Conservation (phyloP, 768 basidiomycete species). For the Boletus fagicola region DNA sequence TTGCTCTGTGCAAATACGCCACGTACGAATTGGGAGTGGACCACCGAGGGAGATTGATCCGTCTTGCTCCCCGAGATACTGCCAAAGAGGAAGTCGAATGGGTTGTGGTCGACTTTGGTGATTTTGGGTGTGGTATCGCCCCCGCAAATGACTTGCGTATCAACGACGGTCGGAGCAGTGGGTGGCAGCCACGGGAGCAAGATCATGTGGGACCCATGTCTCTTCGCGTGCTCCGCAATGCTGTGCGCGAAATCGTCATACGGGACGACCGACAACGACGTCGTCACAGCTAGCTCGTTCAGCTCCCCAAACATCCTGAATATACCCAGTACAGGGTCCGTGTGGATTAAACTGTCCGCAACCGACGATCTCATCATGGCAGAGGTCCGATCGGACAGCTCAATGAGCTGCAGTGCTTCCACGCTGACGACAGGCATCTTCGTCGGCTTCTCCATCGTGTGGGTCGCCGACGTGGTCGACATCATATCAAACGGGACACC, state of each 20-base stretch:
- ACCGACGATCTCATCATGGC: conserved; percentile 65
- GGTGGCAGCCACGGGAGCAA: conserved; percentile 78
- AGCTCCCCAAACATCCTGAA: conserved; percentile 77
- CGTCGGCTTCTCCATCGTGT: conserved; percentile 3
- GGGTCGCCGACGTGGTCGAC: conserved; percentile 13
- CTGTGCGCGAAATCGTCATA: conserved; percentile 70
- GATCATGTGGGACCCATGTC: conserved; percentile 66
- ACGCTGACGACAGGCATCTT: conserved; percentile 40
- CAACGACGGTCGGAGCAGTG: conserved; percentile 9
- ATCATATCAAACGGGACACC: neutral
- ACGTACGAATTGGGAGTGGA: conserved; percentile 84
- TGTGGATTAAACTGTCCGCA: conserved; percentile 63
- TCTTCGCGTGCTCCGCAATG: conserved; percentile 65
- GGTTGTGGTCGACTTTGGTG: conserved; percentile 40
- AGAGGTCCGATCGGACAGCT: conserved; percentile 66
- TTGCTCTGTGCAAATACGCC: conserved; percentile 68
- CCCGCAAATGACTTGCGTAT: neutral
- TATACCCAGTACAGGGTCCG: conserved; percentile 70
- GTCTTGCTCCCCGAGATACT: conserved; percentile 16
- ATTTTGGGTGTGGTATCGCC: conserved; percentile 7
- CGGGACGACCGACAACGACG: conserved; percentile 71
- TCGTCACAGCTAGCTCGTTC: conserved; percentile 60
- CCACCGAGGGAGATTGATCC: conserved; percentile 46
- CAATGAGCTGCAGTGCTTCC: conserved; percentile 83
- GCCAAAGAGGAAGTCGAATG: conserved; percentile 71